phyloP scores from a whole-genome alignment of 1,284 basidiomycete species.

The Ustilago tritici region DNA sequence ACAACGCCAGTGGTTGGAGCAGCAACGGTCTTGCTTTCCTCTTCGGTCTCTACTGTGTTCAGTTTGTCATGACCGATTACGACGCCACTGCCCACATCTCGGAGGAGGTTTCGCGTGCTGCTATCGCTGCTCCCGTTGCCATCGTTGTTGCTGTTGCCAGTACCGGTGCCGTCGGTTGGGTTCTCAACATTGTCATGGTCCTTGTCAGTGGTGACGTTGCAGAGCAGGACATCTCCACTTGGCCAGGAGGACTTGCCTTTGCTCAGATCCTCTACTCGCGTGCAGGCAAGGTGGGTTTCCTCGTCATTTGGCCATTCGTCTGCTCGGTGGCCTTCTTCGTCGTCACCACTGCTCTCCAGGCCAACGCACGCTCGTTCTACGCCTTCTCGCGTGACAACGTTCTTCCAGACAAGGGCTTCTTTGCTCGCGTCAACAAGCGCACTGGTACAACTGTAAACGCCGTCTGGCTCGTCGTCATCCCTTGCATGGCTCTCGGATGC shows the following conservation, averaged over 20 bases:
- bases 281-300: conserved; percentile 75
- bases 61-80: conserved; percentile 74
- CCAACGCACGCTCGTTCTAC: conserved; percentile 85
- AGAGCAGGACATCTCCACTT: conserved; percentile 39
- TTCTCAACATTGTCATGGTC: conserved; percentile 75
- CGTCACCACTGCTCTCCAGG: conserved; percentile 78
- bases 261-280: conserved; percentile 64
- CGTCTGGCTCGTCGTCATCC: conserved; percentile 81
- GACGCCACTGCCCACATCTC: conserved; percentile 83
- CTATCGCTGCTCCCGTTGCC: conserved; percentile 80
- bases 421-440: conserved; percentile 77
- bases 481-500: conserved; percentile 61
- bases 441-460: conserved; percentile 81
- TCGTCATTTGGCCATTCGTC: conserved; percentile 72
- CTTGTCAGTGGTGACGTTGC: conserved; percentile 76
- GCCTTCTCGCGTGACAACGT: conserved; percentile 89
- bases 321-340: conserved; percentile 70
- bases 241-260: conserved; percentile 67
- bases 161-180: conserved; percentile 63
- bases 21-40: conserved; percentile 85
- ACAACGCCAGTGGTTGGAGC: conserved; percentile 83
- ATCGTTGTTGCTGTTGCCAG: conserved; percentile 84
- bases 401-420: conserved; percentile 83
- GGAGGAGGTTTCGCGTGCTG: conserved; percentile 88
- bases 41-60: conserved; percentile 87